These are phyloP conservation scores for Bryoerythrophyllum caledonicum DNA, from an alignment of 225 moss, liverwort and hornwort genomes.

Conservation along the genomic window DNA sequence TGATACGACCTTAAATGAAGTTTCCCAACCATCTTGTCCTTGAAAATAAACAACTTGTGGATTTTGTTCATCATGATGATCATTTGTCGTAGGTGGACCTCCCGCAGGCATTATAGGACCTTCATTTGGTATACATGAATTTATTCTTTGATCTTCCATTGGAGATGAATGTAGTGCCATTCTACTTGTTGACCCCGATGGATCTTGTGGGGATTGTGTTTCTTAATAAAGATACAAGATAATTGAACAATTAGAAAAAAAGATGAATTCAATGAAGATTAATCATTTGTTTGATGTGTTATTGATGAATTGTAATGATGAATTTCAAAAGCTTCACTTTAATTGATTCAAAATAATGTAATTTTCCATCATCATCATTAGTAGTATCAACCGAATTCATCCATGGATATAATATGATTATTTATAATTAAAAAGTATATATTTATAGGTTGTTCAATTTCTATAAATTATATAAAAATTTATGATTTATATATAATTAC, in stretches of 20 bases:
- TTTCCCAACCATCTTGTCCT: constrained; percentile 69
- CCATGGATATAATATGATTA: accelerated
- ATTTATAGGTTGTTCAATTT: accelerated
- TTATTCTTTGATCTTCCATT: background rate
- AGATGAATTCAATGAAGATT: accelerated
- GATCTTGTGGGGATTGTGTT: constrained; percentile 22
- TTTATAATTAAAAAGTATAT: background rate
- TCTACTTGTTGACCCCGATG: constrained; percentile 12
- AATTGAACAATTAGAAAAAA: background rate
- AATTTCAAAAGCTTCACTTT: accelerated
- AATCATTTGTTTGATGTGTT: accelerated
- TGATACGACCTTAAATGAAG: constrained; percentile 81
- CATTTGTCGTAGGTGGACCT: background rate
- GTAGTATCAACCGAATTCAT: background rate
- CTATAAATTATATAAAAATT: accelerated
- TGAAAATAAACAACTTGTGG: constrained; percentile 32
- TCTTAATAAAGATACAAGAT: background rate
- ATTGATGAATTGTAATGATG: accelerated
- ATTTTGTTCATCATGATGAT: background rate
- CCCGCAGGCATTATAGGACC: background rate
- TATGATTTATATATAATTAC: background rate
- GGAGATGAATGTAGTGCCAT: constrained; percentile 14
- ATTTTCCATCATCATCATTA: background rate
- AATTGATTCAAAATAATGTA: accelerated
- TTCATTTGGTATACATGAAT: background rate